A percentile compares a stretch with the other conserved stretches of the same genome.
Evolutionary conservation across 2,329 filamentous ascomycete genomes (phyloP).

Genomic region (Neofusicoccum umdonicola): DNA sequence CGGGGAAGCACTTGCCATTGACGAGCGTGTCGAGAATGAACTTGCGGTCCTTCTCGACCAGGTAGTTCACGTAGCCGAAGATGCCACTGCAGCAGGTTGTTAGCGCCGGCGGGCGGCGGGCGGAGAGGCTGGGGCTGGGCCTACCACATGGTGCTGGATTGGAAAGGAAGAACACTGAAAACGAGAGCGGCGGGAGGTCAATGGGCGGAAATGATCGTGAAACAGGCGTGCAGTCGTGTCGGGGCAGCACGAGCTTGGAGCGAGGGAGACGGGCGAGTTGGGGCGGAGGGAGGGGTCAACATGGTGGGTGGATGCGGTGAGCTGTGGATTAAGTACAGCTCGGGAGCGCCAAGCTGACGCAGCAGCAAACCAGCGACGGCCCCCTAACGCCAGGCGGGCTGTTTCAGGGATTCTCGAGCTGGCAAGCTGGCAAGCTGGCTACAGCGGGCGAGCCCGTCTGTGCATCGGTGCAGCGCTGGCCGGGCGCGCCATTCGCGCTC

Average conservation of each 20-base stretch:
- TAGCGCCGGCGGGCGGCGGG: neutral
- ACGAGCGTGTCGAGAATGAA: slow-evolving; percentile 94
- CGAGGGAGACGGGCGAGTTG: slow-evolving; percentile 6
- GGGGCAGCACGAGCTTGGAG: neutral
- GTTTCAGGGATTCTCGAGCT: slow-evolving; percentile 7
- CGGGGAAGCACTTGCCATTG: slow-evolving; percentile 67
- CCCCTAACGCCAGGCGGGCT: slow-evolving; percentile 9
- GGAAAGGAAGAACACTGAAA: slow-evolving; percentile 8
- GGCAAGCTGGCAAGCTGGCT: slow-evolving; percentile 11
- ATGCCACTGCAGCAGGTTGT: slow-evolving; percentile 64
- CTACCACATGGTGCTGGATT: slow-evolving; percentile 16
- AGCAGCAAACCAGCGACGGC: slow-evolving; percentile 5
- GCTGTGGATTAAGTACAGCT: slow-evolving; percentile 15
- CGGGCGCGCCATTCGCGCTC: slow-evolving; percentile 11
- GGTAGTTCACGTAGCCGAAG: slow-evolving; percentile 98
- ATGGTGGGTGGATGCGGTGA: slow-evolving; percentile 11
- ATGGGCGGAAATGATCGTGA: slow-evolving; percentile 15
- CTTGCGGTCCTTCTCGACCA: slow-evolving; percentile 97
- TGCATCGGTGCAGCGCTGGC: neutral
- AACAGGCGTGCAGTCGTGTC: slow-evolving; percentile 6
- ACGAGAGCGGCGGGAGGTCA: slow-evolving; percentile 6
- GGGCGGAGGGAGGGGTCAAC: slow-evolving; percentile 12
- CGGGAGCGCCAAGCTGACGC: slow-evolving; percentile 11
- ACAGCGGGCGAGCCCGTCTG: slow-evolving; percentile 12
- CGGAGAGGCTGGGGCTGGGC: neutral